phyloP scores from a whole-genome alignment of 495 filamentous ascomycete genomes.

The Physcia stellaris region DNA sequence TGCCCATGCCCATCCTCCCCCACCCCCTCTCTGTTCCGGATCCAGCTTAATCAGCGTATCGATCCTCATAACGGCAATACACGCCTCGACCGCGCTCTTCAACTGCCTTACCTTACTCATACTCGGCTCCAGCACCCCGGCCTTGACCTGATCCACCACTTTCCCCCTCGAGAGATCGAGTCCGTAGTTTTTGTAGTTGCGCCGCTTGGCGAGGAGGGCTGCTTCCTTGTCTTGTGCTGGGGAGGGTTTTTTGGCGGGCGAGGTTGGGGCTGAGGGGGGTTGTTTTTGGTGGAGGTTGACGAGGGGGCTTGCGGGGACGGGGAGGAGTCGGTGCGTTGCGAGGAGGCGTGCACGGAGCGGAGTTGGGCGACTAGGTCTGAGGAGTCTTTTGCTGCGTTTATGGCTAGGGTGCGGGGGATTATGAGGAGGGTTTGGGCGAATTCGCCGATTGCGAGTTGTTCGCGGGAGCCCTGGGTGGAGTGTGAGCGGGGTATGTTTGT shows the following conservation, averaged over 20 bases:
- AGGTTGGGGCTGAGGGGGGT: not conserved
- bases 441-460: constrained; percentile 96
- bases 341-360: constrained; percentile 84
- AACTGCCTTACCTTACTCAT: constrained; percentile 98
- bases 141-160: constrained; percentile 87
- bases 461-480: constrained; percentile 86
- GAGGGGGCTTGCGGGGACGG: constrained; percentile 27
- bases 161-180: constrained; percentile 81
- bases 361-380: constrained; percentile 92
- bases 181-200: constrained; percentile 97
- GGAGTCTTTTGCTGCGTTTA: constrained; percentile 93
- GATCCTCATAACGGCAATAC: constrained; percentile 98
- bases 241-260: not conserved
- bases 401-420: constrained; percentile 91
- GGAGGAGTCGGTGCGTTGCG: constrained; percentile 74
- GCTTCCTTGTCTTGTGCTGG: constrained; percentile 35
- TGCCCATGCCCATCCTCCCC: constrained; percentile 67
- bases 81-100: constrained; percentile 97
- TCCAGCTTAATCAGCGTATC: constrained; percentile 98
- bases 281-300: no score
- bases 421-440: constrained; percentile 89
- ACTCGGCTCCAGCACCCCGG: constrained; percentile 88
- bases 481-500: no score
- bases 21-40: constrained; percentile 63
- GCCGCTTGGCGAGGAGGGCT: constrained; percentile 75